Conservation (phyloP, 2,329 filamentous ascomycete species). For the Diaporthe ilicicola region DNA sequence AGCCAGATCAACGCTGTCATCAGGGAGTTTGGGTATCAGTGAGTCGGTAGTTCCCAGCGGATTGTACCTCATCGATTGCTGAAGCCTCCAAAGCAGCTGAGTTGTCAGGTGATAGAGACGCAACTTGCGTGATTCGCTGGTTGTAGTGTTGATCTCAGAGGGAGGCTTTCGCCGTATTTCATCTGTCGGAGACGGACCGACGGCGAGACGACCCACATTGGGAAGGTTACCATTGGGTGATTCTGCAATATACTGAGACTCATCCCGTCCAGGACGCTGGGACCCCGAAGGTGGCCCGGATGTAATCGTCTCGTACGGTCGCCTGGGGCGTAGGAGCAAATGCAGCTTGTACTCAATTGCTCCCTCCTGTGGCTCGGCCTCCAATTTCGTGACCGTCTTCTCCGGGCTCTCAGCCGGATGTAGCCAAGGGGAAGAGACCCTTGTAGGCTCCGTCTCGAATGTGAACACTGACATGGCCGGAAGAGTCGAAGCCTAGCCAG, state of each 20-base stretch:
- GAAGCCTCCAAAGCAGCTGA: conserved; percentile 91
- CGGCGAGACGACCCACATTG: conserved; percentile 41
- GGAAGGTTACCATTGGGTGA: conserved; percentile 3
- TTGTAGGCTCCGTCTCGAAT: conserved; percentile 86
- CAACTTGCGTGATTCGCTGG: conserved; percentile 78
- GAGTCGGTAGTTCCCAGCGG: conserved; percentile 56
- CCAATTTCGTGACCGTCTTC: conserved; percentile 72
- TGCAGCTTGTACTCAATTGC: conserved; percentile 98
- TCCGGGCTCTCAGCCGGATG: conserved; percentile 57
- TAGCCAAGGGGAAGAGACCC: conserved; percentile 92
- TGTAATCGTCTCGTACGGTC: conserved; percentile 71
- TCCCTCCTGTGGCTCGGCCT: conserved; percentile 91
- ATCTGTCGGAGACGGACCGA: conserved; percentile 12
- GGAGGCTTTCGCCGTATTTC: conserved; percentile 8
- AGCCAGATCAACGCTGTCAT: conserved; percentile 61
- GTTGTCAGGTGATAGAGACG: conserved; percentile 92
- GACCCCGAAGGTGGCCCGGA: conserved; percentile 51
- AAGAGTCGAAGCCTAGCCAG: neutral
- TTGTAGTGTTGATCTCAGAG: conserved; percentile 27
- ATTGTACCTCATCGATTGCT: conserved; percentile 86
- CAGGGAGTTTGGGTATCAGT: conserved; percentile 78
- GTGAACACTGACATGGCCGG: conserved; percentile 95
- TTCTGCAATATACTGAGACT: neutral
- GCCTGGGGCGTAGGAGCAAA: conserved; percentile 81
- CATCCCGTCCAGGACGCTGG: conserved; percentile 17